Conservation (phyloP, 1,284 basidiomycete species). For the Irpex sp. region DNA sequence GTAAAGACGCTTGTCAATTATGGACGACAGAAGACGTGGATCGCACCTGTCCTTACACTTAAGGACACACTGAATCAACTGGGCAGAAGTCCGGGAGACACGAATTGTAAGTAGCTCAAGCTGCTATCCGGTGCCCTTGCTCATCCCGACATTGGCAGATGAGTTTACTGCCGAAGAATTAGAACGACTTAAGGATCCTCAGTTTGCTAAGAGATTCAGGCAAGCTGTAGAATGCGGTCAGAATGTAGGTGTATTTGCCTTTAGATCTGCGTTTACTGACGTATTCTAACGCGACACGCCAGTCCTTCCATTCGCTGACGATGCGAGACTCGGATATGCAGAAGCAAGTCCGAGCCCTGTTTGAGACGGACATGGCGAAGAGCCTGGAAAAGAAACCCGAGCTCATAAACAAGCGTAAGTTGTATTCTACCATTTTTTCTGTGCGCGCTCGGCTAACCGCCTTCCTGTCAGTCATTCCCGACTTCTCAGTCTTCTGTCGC, state of each 20-base stretch:
- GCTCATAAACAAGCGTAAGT: constrained; percentile 52
- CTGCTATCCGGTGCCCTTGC: neutral
- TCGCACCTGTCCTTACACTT: constrained; percentile 45
- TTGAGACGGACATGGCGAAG: constrained; percentile 45
- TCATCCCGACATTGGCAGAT: constrained; percentile 28
- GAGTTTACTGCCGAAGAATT: constrained; percentile 52
- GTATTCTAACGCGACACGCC: neutral
- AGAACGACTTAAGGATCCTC: constrained; percentile 42
- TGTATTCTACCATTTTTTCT: neutral
- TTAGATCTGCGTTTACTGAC: neutral
- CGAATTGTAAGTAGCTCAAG: constrained; percentile 39
- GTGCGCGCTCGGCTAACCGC: no score
- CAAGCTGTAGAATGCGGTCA: constrained; percentile 46
- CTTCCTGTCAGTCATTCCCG: constrained; percentile 44
- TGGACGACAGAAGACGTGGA: constrained; percentile 60
- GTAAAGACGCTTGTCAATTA: constrained; percentile 52
- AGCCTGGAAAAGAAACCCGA: constrained; percentile 53
- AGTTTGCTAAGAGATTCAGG: constrained; percentile 47
- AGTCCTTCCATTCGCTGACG: constrained; percentile 45
- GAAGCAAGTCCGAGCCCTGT: constrained; percentile 32
- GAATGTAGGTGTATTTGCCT: constrained; percentile 39
- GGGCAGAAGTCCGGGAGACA: constrained; percentile 27
- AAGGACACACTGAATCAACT: constrained; percentile 36
- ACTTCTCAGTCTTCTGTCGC: constrained; percentile 54
- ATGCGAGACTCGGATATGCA: constrained; percentile 41